A percentile compares a stretch with the other conserved stretches of the same genome.
phyloP scores from a whole-genome alignment of 306 rosid species.

The Acacia crassicarpa region DNA sequence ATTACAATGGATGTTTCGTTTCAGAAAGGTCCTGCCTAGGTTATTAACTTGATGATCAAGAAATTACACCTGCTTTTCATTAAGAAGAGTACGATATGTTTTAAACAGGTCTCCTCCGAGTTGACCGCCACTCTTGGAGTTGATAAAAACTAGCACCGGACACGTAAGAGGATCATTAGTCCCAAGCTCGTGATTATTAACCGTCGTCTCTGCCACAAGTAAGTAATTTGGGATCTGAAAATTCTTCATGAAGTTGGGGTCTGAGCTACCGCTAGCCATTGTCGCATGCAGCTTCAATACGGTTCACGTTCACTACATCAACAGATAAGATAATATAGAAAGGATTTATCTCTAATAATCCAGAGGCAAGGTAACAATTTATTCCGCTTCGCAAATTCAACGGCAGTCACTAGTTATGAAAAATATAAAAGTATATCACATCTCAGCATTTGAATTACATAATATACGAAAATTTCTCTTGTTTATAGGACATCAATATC shows the following conservation, averaged over 20 bases:
- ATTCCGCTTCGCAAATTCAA: background rate
- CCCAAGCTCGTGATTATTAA: conserved; percentile 13
- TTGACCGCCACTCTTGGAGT: conserved; percentile 95
- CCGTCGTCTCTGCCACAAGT: conserved; percentile 45
- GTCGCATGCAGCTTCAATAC: conserved; percentile 39
- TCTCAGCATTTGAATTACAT: background rate
- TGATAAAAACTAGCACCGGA: conserved; percentile 85
- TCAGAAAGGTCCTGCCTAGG: background rate
- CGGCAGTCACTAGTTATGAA: background rate
- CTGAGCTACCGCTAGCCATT: conserved; percentile 43
- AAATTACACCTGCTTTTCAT: conserved; percentile 55
- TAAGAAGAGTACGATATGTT: conserved; percentile 68
- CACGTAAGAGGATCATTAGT: conserved; percentile 47
- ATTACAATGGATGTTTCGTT: background rate
- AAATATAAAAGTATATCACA: too few species aligned
- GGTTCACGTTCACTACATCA: background rate
- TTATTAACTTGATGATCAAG: background rate
- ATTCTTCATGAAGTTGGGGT: conserved; percentile 41
- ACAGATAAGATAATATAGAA: background rate
- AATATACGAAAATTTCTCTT: background rate
- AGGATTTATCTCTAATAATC: background rate
- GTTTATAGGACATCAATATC: background rate
- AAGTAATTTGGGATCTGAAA: conserved; percentile 70
- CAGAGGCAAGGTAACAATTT: background rate
- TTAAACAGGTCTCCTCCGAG: conserved; percentile 77